A percentile compares a stretch with the other conserved stretches of the same genome.
Conservation (phyloP, 352 stramenopile genomes). For the Peronospora destructor region DNA sequence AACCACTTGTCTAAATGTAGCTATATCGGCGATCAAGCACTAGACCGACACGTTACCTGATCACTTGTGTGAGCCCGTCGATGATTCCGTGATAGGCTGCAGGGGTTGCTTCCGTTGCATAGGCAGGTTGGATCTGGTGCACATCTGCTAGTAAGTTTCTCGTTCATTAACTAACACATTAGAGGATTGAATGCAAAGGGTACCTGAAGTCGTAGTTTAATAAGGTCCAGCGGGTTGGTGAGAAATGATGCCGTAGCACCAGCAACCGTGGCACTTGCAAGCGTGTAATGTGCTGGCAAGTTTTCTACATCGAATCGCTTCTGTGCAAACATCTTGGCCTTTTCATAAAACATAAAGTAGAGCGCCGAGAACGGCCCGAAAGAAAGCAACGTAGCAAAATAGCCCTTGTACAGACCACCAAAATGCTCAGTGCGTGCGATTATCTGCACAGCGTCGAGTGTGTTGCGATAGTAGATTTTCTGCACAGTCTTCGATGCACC, state of each 20-base stretch:
- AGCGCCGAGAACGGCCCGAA: conserved; percentile 97
- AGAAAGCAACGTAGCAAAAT: conserved; percentile 91
- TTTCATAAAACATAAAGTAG: conserved; percentile 98
- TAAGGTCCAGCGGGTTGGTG: conserved; percentile 96
- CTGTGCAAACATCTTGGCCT: conserved; percentile 57
- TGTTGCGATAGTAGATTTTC: conserved; percentile 87
- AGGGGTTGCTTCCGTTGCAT: conserved; percentile 26
- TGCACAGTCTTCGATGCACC: neutral
- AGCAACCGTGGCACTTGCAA: conserved; percentile 68
- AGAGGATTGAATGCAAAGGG: neutral
- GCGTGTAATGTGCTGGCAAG: conserved; percentile 53
- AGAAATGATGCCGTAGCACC: conserved; percentile 90
- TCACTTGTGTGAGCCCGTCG: conserved; percentile 84
- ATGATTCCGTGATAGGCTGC: conserved; percentile 58
- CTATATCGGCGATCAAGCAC: neutral
- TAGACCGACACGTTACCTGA: conserved; percentile 30
- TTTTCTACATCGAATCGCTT: conserved; percentile 35
- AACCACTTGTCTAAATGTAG: neutral
- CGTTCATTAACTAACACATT: too few relatives aligned
- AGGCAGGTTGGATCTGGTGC: conserved; percentile 42
- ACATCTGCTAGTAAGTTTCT: too few relatives aligned
- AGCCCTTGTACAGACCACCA: conserved; percentile 92
- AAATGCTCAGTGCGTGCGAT: conserved; percentile 89
- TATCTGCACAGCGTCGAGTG: conserved; percentile 82
- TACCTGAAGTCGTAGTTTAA: conserved; percentile 95